Percentiles rank a stretch among this genome's conserved stretches.
Evolutionary conservation across 2,329 filamentous ascomycete species (phyloP).

Genomic region (Elsinoe australis): DNA sequence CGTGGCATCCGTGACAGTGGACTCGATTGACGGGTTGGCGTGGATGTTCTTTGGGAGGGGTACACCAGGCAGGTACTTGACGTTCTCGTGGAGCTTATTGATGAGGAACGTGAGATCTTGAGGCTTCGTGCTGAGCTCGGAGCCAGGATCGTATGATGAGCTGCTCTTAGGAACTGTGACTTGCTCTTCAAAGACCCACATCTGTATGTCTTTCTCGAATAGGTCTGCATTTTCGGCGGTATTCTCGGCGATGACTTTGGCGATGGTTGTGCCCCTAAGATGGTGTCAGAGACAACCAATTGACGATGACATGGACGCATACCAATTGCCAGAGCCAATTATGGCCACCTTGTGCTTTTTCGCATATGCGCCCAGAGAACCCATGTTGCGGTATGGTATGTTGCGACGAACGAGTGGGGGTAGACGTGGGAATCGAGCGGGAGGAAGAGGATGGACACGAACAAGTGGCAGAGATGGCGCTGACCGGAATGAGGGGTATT

Average conservation of each 20-base stretch:
- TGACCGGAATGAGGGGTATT: neutral
- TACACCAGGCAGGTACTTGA: slow-evolving; percentile 94
- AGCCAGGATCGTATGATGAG: slow-evolving; percentile 59
- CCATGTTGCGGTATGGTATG: slow-evolving; percentile 32
- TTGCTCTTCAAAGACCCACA: slow-evolving; percentile 98
- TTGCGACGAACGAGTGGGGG: slow-evolving; percentile 1
- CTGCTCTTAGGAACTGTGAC: slow-evolving; percentile 65
- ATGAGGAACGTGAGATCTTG: slow-evolving; percentile 88
- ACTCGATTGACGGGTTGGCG: slow-evolving; percentile 72
- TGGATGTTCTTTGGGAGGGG: slow-evolving; percentile 72
- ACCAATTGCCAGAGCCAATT: slow-evolving; percentile 96
- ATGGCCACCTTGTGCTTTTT: slow-evolving; percentile 90
- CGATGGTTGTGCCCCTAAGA: slow-evolving; percentile 86
- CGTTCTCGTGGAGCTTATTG: slow-evolving; percentile 88
- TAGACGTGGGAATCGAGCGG: neutral
- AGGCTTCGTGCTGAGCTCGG: slow-evolving; percentile 52
- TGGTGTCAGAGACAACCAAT: slow-evolving; percentile 15
- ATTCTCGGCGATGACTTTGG: slow-evolving; percentile 95
- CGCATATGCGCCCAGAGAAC: slow-evolving; percentile 43
- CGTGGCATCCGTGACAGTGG: slow-evolving; percentile 73
- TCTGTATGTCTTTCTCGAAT: slow-evolving; percentile 85
- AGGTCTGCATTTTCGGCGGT: slow-evolving; percentile 66
- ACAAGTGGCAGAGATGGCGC: neutral
- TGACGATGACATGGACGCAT: slow-evolving; percentile 26
- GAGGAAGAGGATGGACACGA: neutral